Evolutionary conservation across 208 protist species (phyloP).

Genomic region (Porcisia hertigi): DNA sequence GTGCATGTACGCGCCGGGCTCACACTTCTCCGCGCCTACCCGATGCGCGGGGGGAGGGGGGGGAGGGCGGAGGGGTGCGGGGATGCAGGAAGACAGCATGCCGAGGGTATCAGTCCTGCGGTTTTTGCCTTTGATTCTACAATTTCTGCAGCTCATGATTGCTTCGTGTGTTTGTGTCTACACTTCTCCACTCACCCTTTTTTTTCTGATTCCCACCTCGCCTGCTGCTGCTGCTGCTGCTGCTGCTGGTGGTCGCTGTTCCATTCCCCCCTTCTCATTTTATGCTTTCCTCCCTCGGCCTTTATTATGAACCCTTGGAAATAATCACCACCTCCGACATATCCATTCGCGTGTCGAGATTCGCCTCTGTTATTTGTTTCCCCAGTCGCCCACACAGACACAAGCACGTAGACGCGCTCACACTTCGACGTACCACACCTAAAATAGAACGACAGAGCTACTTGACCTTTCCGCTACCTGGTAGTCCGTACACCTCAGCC

Average conservation of each 20-base stretch:
- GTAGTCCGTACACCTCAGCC: not conserved
- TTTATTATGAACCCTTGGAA: too few species aligned
- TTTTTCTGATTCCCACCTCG: not conserved
- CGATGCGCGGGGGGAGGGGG: too few species aligned
- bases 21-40: not conserved
- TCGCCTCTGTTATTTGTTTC: too few species aligned
- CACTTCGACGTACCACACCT: too few species aligned
- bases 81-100: not conserved
- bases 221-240: not conserved
- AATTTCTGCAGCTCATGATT: too few species aligned
- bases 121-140: too few species aligned
- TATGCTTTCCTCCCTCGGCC: too few species aligned
- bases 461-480: not conserved
- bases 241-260: not conserved
- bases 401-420: not conserved
- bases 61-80: not conserved
- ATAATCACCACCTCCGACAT: too few species aligned
- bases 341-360: too few species aligned
- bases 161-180: not conserved
- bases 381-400: not conserved
- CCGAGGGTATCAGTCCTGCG: too few species aligned
- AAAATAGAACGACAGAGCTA: not conserved
- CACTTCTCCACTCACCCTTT: slow-evolving; percentile 3
- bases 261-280: not conserved
- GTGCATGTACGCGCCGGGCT: not conserved